phyloP scores from a whole-genome alignment of 177 flowering plant genomes.

The Tripterygium wilfordii region DNA sequence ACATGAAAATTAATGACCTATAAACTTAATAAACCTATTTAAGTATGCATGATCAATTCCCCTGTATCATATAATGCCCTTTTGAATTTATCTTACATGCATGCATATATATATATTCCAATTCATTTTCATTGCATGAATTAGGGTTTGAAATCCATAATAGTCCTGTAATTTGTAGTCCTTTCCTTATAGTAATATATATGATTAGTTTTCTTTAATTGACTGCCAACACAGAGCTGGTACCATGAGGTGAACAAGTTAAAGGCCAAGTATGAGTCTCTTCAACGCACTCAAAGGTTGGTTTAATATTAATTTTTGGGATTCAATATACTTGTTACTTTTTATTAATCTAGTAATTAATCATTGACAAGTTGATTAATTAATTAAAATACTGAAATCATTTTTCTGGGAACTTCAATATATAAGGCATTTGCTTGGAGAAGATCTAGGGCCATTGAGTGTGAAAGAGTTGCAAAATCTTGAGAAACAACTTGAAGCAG shows the following conservation, averaged over 20 bases:
- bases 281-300: slow-evolving; percentile 78
- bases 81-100: too few species aligned
- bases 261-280: slow-evolving; percentile 67
- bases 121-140: too few species aligned
- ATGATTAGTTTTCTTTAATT: neutral
- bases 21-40: too few species aligned
- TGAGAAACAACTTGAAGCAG: slow-evolving; percentile 83
- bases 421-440: slow-evolving; percentile 79
- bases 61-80: too few species aligned
- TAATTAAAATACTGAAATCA: neutral
- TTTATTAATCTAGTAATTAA: neutral
- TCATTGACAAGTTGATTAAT: neutral
- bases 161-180: neutral
- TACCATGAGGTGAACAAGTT: slow-evolving; percentile 65
- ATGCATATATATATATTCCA: too few species aligned
- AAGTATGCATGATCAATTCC: too few species aligned
- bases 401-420: neutral
- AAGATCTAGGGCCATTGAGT: slow-evolving; percentile 76
- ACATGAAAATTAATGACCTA: too few species aligned
- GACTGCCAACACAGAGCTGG: slow-evolving; percentile 48
- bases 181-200: neutral
- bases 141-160: too few species aligned
- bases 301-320: too few species aligned
- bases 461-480: slow-evolving; percentile 76
- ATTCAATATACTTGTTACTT: too few species aligned